Base-by-base conservation (phyloP, 169 alveolate genomes). In the Babesia divergens region DNA sequence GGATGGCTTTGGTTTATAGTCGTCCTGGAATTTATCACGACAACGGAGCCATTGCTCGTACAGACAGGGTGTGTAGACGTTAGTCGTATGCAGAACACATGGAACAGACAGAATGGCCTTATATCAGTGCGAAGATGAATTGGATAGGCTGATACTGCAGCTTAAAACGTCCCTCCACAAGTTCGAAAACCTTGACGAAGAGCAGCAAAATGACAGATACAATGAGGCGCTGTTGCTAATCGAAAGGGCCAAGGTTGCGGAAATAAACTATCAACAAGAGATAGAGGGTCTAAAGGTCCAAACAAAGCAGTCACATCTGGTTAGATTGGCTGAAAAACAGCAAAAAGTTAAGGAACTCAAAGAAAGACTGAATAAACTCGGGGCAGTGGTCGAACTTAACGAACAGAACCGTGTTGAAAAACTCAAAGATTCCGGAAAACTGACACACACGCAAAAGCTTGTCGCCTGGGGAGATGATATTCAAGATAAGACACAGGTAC, bases 401-500 rank as follows among this genome's bases (percentile, higher is more conserved):
- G 77, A 77, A 47, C 58, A 14, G 22, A 58, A 49, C 28, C 42
- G 50, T 9, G 32, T 52, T 22, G 86, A 77, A 14, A 55, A 59
- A 18, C 49, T 43, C 34, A 64, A 70, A n/a, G 47, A 16, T 2
- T 28, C 76, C 50, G 65, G 56, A 1, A 50, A 49, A n/a, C 62
- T 70, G 29, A 65, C 77, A 6, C 37, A 70, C 83, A 53, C 53
- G 16, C 46, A 60, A 7, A 80, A 80, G 35, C 80, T 80, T 14
- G 64, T 80, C 47, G 88, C 70, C 31, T 80, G 88, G 88, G 88
- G 88, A 5, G 75, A 80, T 47, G 84, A 80, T 20, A 35, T 80
- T 26, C 88, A 80, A 58, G 88, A 80, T 62, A 80, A 71, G 32
- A 80, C 88, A 5, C 88, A 80, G 59, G 88, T 80, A 59, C 2